A percentile compares a stretch with the other conserved stretches of the same genome.
Evolutionary conservation across 192 early-diverging fungal species (phyloP).

Genomic region (Gryganskiella cystojenkinii): DNA sequence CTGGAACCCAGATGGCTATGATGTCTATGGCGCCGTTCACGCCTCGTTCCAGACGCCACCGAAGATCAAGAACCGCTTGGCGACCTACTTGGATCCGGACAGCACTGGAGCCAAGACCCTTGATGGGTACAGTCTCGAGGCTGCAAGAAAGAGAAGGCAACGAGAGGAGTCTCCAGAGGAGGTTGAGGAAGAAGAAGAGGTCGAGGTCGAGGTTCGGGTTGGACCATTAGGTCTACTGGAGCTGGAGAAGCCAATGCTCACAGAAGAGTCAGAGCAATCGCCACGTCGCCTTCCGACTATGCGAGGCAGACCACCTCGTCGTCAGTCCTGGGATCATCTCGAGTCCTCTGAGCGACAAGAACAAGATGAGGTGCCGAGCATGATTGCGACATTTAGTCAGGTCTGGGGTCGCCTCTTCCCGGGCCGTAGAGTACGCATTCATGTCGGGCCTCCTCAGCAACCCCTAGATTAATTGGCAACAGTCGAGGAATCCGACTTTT

Average conservation of each 20-base stretch:
- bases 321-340: no score
- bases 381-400: no score
- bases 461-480: no score
- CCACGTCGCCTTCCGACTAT: no score
- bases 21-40: slow-evolving; percentile 54
- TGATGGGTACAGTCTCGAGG: slow-evolving; percentile 33
- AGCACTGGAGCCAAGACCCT: slow-evolving; percentile 16
- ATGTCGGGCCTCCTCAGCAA: no score
- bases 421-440: no score
- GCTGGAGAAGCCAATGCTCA: slow-evolving; percentile 9
- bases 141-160: slow-evolving; percentile 11
- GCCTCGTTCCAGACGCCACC: slow-evolving; percentile 39
- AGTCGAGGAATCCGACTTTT: no score
- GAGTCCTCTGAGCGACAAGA: no score
- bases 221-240: neutral
- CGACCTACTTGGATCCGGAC: slow-evolving; percentile 45
- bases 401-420: no score
- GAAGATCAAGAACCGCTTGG: slow-evolving; percentile 26
- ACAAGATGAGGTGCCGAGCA: no score
- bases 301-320: no score
- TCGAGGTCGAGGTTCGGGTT: neutral
- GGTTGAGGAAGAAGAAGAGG: neutral
- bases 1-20: slow-evolving; percentile 57
- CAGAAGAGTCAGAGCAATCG: no score
- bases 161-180: neutral